These are phyloP conservation scores for Sporothrix globosa DNA, from an alignment of 2,329 filamentous ascomycete species.

Conservation along the genomic window DNA sequence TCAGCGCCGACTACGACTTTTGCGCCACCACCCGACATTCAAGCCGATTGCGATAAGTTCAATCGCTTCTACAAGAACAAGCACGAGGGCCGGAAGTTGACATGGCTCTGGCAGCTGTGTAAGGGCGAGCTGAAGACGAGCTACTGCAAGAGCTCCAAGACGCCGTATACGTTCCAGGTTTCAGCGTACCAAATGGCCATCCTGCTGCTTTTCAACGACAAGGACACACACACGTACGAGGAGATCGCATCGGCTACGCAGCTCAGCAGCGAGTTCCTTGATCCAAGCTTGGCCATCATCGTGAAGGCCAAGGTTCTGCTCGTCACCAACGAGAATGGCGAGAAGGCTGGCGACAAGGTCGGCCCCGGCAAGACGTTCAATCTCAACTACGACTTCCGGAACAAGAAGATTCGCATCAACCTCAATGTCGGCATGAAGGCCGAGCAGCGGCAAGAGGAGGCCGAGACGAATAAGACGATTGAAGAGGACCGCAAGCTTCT, in stretches of 20 bases:
- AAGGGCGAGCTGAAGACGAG: conserved; percentile 96
- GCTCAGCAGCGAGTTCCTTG: conserved; percentile 78
- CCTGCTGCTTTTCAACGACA: conserved; percentile 90
- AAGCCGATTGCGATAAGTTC: conserved; percentile 87
- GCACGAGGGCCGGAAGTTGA: conserved; percentile 93
- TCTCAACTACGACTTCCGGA: conserved; percentile 95
- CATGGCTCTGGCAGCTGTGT: conserved; percentile 97
- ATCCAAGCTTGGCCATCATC: conserved; percentile 82
- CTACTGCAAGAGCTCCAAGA: conserved; percentile 86
- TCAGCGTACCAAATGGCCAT: conserved; percentile 99
- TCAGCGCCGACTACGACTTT: conserved; percentile 86
- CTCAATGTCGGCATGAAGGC: conserved; percentile 93
- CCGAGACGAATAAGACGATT: conserved; percentile 98
- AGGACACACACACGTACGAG: conserved; percentile 80
- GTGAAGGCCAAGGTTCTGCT: conserved; percentile 90
- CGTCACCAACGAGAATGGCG: conserved; percentile 70
- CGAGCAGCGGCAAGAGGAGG: conserved; percentile 93
- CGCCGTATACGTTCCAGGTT: conserved; percentile 94
- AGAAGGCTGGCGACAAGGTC: conserved; percentile 77
- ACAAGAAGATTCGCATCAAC: conserved; percentile 97
- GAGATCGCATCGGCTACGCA: conserved; percentile 83
- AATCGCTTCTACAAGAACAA: conserved; percentile 92
- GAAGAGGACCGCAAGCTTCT: conserved; percentile 97
- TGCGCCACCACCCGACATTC: conserved; percentile 80
- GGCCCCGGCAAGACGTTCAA: conserved; percentile 77